phyloP scores from a whole-genome alignment of 1,139 yeast genomes.

The Schwanniomyces etchellsii region DNA sequence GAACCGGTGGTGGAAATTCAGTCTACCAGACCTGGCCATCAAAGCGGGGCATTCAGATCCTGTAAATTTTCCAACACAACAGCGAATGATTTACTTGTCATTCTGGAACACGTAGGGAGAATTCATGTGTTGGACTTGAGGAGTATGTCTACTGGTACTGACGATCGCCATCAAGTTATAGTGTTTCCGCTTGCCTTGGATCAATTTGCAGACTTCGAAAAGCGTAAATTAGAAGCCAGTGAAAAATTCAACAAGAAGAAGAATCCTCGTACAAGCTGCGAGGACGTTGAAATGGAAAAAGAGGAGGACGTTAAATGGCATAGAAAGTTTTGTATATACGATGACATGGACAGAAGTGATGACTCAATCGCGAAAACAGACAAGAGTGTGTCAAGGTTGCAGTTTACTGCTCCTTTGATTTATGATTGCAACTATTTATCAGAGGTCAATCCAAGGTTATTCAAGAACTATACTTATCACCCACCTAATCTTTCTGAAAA shows the following conservation, averaged over 20 bases:
- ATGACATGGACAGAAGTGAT: neutral
- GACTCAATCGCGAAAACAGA: neutral
- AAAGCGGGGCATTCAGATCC: constrained; percentile 56
- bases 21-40: constrained; percentile 59
- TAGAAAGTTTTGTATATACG: constrained; percentile 3
- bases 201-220: constrained; percentile 29
- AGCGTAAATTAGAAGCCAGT: constrained; percentile 4
- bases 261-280: too few relatives aligned
- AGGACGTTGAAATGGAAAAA: neutral
- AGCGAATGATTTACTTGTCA: constrained; percentile 66
- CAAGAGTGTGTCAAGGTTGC: constrained; percentile 2
- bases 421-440: constrained; percentile 40
- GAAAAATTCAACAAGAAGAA: too few relatives aligned
- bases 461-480: constrained; percentile 30
- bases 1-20: constrained; percentile 48
- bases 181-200: constrained; percentile 45
- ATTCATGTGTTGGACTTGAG: constrained; percentile 80
- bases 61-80: constrained; percentile 65
- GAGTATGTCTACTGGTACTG: constrained; percentile 43
- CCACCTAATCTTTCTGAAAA: constrained; percentile 5
- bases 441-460: constrained; percentile 33
- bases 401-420: constrained; percentile 37
- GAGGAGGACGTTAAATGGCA: constrained; percentile 1
- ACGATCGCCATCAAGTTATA: constrained; percentile 62
- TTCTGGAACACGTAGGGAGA: constrained; percentile 82